Evolutionary conservation across 495 filamentous ascomycete genomes (phyloP).

Genomic region (Penicillium nucicola): DNA sequence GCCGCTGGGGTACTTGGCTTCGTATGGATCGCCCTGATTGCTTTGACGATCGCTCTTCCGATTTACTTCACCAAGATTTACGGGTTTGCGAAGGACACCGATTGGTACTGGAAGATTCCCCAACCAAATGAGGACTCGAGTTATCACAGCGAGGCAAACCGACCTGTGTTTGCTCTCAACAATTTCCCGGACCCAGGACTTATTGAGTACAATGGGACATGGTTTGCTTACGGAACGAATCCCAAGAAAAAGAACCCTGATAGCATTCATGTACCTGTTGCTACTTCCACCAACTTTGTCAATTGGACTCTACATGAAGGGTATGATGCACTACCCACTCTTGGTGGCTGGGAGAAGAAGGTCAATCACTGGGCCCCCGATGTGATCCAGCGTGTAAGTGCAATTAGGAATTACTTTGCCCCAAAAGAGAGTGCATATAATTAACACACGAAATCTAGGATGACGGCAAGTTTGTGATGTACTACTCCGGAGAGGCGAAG

Average conservation of each 20-base stretch:
- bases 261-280: constrained; percentile 26
- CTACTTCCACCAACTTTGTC: constrained; percentile 29
- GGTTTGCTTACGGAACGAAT: constrained; percentile 36
- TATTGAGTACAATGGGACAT: constrained; percentile 28
- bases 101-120: constrained; percentile 1
- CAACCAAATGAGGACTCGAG: constrained; percentile 17
- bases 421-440: no score
- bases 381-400: constrained; percentile 32
- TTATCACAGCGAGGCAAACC: constrained; percentile 18
- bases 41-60: constrained; percentile 18
- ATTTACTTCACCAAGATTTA: constrained; percentile 10
- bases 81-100: constrained; percentile 1
- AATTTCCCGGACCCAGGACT: constrained; percentile 40
- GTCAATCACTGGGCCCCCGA: constrained; percentile 36
- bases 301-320: constrained; percentile 27
- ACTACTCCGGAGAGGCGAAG: constrained; percentile 48
- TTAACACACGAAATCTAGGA: constrained; percentile 17
- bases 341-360: constrained; percentile 21
- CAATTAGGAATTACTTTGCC: no score
- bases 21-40: constrained; percentile 11
- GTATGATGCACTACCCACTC: constrained; percentile 28
- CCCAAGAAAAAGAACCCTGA: constrained; percentile 17
- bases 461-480: constrained; percentile 51
- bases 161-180: constrained; percentile 18
- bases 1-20: constrained; percentile 9